These are phyloP conservation scores for Colletotrichum liriopes DNA, from an alignment of 2,329 filamentous ascomycete species.

Conservation along the genomic window DNA sequence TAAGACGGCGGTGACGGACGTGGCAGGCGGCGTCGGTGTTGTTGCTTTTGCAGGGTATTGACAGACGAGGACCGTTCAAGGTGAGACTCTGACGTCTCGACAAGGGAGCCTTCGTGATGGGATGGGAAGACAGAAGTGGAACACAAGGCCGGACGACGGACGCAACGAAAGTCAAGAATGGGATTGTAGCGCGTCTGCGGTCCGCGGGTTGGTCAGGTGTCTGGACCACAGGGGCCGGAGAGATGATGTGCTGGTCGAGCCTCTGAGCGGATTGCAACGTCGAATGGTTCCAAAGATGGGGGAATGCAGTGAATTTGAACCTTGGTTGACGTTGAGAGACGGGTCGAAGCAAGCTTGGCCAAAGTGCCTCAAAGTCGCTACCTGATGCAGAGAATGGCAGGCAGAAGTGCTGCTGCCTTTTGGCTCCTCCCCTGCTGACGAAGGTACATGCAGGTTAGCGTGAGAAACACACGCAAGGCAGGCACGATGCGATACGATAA, in stretches of 20 bases:
- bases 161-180: constrained; percentile 5
- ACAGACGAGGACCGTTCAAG: not conserved
- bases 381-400: constrained; percentile 7
- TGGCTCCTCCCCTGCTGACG: not conserved
- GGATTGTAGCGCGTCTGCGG: constrained; percentile 10
- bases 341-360: not conserved
- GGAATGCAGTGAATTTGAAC: constrained; percentile 2
- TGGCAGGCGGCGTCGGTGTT: not conserved
- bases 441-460: not conserved
- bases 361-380: constrained; percentile 4
- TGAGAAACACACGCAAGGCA: not conserved
- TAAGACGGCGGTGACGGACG: constrained; percentile 13
- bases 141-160: constrained; percentile 1
- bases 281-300: not conserved
- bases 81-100: not conserved
- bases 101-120: constrained; percentile 2
- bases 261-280: not conserved
- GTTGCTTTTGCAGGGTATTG: not conserved
- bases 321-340: not conserved
- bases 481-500: not conserved
- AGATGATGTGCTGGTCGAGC: not conserved
- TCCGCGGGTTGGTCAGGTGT: not conserved
- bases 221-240: not conserved
- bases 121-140: not conserved
- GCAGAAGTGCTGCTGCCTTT: constrained; percentile 30